phyloP scores from a whole-genome alignment of 2,329 filamentous ascomycete species.

The Bipolaris cookei region DNA sequence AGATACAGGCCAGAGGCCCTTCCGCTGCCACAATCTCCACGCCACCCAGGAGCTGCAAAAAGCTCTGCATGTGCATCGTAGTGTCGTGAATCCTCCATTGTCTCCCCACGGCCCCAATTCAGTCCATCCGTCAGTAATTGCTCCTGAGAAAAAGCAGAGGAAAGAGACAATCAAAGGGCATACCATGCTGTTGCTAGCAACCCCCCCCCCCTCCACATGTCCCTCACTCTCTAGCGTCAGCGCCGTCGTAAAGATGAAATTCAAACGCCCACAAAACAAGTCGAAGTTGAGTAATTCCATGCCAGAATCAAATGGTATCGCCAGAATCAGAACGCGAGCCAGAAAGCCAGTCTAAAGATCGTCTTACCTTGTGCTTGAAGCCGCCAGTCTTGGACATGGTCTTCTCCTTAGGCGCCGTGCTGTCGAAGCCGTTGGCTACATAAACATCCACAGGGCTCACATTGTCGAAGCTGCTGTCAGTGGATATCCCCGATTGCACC shows the following conservation, averaged over 20 bases:
- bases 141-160: background rate
- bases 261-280: background rate
- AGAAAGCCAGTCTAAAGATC: conserved; percentile 21
- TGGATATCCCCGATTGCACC: conserved; percentile 11
- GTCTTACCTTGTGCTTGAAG: conserved; percentile 25
- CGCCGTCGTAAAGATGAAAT: conserved; percentile 2
- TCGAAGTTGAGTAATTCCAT: background rate
- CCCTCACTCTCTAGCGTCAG: conserved; percentile 17
- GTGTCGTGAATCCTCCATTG: background rate
- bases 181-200: background rate
- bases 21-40: background rate
- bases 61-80: background rate
- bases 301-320: conserved; percentile 11
- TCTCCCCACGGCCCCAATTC: background rate
- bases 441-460: conserved; percentile 3
- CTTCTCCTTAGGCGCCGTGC: background rate
- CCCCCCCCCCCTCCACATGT: conserved; percentile 1
- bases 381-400: conserved; percentile 1
- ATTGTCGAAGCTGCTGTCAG: conserved; percentile 22
- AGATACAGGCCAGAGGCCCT: background rate
- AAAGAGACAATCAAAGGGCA: background rate
- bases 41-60: background rate
- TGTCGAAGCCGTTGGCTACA: background rate
- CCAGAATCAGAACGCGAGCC: conserved; percentile 13
- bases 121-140: background rate